These are phyloP conservation scores for Paspalum vaginatum DNA, from an alignment of 176 grass and related monocot species.

Conservation along the genomic window DNA sequence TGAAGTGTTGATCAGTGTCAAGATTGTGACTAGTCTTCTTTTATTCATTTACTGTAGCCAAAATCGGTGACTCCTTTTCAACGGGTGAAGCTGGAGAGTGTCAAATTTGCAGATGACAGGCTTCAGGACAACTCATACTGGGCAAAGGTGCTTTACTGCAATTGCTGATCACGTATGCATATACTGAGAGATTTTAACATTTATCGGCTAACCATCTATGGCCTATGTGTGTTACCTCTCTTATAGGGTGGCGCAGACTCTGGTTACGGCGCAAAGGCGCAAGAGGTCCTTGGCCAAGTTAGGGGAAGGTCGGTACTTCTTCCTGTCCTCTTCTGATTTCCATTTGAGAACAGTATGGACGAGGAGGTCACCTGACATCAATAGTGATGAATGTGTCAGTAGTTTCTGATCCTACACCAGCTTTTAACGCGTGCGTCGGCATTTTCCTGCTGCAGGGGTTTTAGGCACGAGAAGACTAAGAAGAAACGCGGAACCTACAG, in stretches of 20 bases:
- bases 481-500: constrained; percentile 89
- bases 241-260: constrained; percentile 71
- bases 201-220: neutral
- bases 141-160: constrained; percentile 69
- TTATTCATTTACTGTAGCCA: constrained; percentile 54
- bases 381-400: neutral
- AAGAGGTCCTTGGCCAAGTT: constrained; percentile 95
- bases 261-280: constrained; percentile 93
- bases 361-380: too few species aligned
- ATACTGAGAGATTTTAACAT: neutral
- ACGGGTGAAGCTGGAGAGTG: constrained; percentile 69
- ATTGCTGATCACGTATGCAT: neutral
- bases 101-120: constrained; percentile 75
- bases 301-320: constrained; percentile 67
- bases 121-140: constrained; percentile 96
- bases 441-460: constrained; percentile 58
- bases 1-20: neutral
- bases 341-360: neutral
- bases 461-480: constrained; percentile 97
- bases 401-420: neutral
- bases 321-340: neutral
- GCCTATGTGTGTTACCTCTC: neutral
- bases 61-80: constrained; percentile 70
- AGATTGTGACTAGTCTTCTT: neutral
- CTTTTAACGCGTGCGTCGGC: neutral